Percentiles rank a stretch among this genome's conserved stretches.
Evolutionary conservation across 2,329 filamentous ascomycete species (phyloP).

Genomic region (Fusarium nurragi): DNA sequence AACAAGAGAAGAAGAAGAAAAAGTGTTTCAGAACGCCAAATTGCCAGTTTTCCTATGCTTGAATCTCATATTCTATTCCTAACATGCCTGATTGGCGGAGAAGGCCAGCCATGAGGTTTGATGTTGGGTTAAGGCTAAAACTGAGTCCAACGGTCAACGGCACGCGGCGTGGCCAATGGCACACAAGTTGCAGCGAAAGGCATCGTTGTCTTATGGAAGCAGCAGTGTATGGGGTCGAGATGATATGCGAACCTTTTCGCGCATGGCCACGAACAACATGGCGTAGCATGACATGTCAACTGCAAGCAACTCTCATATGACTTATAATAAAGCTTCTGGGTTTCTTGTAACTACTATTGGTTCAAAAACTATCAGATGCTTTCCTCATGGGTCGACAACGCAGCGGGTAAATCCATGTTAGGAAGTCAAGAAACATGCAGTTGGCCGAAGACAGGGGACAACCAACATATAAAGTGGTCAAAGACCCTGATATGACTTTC

Average conservation of each 20-base stretch:
- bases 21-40: background rate
- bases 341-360: background rate
- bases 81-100: no score
- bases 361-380: background rate
- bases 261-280: background rate
- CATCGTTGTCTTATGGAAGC: no score
- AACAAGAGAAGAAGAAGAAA: no score
- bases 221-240: background rate
- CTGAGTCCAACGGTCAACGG: background rate
- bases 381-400: background rate
- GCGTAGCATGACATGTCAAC: background rate
- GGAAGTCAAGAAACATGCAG: constrained; percentile 9
- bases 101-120: no score
- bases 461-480: constrained; percentile 9
- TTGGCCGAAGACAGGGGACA: constrained; percentile 4
- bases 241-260: accelerated
- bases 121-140: background rate
- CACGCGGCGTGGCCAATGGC: no score
- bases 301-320: background rate
- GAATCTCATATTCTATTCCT: no score
- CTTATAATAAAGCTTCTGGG: accelerated
- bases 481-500: background rate
- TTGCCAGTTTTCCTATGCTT: background rate
- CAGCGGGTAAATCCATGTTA: constrained; percentile 8
- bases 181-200: accelerated